Evolutionary conservation across 225 moss, liverwort and hornwort species (phyloP).

Genomic region (Bryum argenteum): DNA sequence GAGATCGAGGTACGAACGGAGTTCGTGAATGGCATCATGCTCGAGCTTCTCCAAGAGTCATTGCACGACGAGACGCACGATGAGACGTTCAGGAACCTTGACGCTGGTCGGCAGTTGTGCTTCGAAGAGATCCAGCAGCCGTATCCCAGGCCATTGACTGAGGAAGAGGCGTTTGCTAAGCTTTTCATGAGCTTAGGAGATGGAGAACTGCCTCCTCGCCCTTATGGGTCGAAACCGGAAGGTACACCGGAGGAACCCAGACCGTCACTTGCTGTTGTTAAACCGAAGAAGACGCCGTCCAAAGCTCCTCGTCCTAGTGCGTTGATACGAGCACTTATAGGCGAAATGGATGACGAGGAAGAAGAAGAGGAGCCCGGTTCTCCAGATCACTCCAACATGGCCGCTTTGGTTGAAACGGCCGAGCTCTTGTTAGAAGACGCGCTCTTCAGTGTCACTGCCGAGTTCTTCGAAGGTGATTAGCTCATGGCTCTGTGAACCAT

Average conservation of each 20-base stretch:
- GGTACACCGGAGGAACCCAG: slow-evolving; percentile 37
- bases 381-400: slow-evolving; percentile 44
- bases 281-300: slow-evolving; percentile 1
- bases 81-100: slow-evolving; percentile 54
- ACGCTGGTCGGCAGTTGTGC: slow-evolving; percentile 51
- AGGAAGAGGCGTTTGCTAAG: slow-evolving; percentile 51
- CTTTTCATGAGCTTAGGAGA: slow-evolving; percentile 60
- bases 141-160: slow-evolving; percentile 38
- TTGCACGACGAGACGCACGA: slow-evolving; percentile 73
- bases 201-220: slow-evolving; percentile 59
- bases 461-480: slow-evolving; percentile 55
- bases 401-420: slow-evolving; percentile 51
- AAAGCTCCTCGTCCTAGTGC: slow-evolving; percentile 41
- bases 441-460: slow-evolving; percentile 57
- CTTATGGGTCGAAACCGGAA: slow-evolving; percentile 15
- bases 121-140: slow-evolving; percentile 77
- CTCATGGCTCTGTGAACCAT: neutral
- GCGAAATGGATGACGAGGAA: slow-evolving; percentile 11
- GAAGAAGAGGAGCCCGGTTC: slow-evolving; percentile 14
- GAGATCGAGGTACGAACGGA: slow-evolving; percentile 61
- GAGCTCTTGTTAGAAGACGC: slow-evolving; percentile 57
- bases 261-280: slow-evolving; percentile 30
- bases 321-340: slow-evolving; percentile 33
- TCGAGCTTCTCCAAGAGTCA: slow-evolving; percentile 78
- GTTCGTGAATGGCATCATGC: slow-evolving; percentile 67